Percentiles rank a stretch among this genome's conserved stretches.
Conservation (phyloP, 1,284 basidiomycete genomes). For the Ganoderma lingzhi region DNA sequence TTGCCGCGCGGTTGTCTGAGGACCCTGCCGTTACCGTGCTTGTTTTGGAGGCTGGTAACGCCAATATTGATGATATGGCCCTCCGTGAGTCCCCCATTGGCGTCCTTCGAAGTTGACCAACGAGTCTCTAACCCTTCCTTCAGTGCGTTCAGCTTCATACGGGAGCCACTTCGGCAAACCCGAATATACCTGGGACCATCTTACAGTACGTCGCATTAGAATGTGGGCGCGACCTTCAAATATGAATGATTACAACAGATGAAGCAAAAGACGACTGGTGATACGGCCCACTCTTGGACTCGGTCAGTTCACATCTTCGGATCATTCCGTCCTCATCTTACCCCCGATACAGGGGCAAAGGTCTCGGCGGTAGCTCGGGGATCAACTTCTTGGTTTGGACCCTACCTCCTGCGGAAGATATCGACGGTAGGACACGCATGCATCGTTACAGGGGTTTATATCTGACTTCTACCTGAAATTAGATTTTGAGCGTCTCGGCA, state of each 20-base stretch:
- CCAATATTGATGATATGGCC: conserved; percentile 37
- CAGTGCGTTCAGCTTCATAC: conserved; percentile 41
- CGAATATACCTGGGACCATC: conserved; percentile 39
- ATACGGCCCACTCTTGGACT: conserved; percentile 27
- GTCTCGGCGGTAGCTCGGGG: conserved; percentile 35
- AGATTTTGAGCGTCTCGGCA: conserved; percentile 38
- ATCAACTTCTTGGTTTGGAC: conserved; percentile 38
- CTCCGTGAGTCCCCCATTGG: conserved; percentile 31
- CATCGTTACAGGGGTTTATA: not conserved
- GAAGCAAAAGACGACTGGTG: conserved; percentile 30
- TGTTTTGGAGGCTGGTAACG: conserved; percentile 45
- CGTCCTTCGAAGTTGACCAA: not conserved
- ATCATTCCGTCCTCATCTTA: not conserved
- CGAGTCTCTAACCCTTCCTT: not conserved
- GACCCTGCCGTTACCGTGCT: conserved; percentile 47
- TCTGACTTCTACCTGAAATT: not conserved
- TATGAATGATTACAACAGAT: conserved; percentile 14
- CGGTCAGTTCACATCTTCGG: conserved; percentile 18
- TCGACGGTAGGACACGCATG: conserved; percentile 29
- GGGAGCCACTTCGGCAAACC: conserved; percentile 40
- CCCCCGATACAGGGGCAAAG: conserved; percentile 31
- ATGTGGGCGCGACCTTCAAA: not conserved
- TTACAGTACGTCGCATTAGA: conserved; percentile 34
- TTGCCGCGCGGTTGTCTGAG: conserved; percentile 56
- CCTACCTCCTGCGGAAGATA: conserved; percentile 33